A percentile compares a stretch with the other conserved stretches of the same genome.
phyloP scores from a whole-genome alignment of 2,329 filamentous ascomycete species.

The Trichophyton simii region DNA sequence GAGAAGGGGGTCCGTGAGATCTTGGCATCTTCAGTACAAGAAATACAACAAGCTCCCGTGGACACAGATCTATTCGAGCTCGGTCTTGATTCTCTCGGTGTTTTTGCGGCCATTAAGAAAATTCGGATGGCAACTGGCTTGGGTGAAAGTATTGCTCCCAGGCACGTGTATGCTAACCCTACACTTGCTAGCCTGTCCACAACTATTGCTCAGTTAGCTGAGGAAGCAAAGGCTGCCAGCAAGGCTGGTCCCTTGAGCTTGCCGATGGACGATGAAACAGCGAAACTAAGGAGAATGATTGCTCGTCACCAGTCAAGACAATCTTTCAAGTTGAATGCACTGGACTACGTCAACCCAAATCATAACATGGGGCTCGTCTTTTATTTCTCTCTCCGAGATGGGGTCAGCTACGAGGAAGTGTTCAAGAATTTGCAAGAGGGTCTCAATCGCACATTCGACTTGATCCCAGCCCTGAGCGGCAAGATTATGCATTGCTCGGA shows the following conservation, averaged over 20 bases:
- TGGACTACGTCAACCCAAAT: conserved; percentile 5
- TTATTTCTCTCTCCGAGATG: conserved; percentile 2
- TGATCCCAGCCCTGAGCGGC: background rate
- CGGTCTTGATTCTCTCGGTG: conserved; percentile 17
- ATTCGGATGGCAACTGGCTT: background rate
- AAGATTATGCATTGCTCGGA: conserved; percentile 1
- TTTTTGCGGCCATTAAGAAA: conserved; percentile 1
- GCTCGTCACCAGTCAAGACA: background rate
- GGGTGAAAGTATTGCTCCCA: conserved; percentile 1
- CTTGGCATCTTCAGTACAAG: background rate
- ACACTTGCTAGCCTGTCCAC: background rate
- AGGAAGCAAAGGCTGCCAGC: background rate
- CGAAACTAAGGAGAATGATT: background rate
- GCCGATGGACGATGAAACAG: background rate
- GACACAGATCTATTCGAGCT: conserved; percentile 12
- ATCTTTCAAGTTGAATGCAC: background rate
- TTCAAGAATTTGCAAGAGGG: conserved; percentile 2
- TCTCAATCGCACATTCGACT: background rate
- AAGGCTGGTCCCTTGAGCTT: background rate
- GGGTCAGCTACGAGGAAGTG: background rate
- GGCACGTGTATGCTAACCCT: conserved; percentile 2
- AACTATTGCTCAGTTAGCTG: background rate
- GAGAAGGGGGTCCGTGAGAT: background rate
- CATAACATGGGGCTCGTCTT: conserved; percentile 3
- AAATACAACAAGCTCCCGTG: background rate